Percentiles rank a stretch among this genome's conserved stretches.
These are phyloP conservation scores for Chrysanthemum seticuspe DNA, from an alignment of 129 eudicot genomes.

Conservation along the genomic window DNA sequence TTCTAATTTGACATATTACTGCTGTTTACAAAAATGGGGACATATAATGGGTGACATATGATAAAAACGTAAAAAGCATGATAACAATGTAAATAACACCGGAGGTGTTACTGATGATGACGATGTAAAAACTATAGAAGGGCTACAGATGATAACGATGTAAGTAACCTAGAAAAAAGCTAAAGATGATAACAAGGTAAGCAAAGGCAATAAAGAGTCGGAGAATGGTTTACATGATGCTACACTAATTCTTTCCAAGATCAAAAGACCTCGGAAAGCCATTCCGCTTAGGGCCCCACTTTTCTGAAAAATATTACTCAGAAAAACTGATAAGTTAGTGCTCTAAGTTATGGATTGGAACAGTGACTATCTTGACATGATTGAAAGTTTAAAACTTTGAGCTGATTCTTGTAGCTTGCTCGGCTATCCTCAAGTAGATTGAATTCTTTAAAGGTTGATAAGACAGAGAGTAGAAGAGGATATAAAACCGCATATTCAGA, in stretches of 20 bases:
- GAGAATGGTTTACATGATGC: not conserved
- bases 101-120: constrained; percentile 6
- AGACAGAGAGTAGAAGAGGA: no score
- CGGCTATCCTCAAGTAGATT: not conserved
- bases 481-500: no score
- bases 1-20: no score
- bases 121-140: no score
- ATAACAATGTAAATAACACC: not conserved
- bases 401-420: not conserved
- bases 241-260: constrained; percentile 20
- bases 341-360: not conserved
- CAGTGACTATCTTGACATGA: not conserved
- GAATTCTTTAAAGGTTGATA: not conserved
- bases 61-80: constrained; percentile 6
- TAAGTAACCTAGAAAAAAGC: constrained; percentile 2
- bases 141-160: not conserved
- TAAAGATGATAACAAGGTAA: not conserved
- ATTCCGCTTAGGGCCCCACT: constrained; percentile 43
- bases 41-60: not conserved
- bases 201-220: not conserved
- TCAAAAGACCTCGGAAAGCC: constrained; percentile 36
- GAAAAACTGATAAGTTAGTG: constrained; percentile 5
- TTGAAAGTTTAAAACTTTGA: not conserved
- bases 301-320: constrained; percentile 23
- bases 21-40: no score